A percentile compares a stretch with the other conserved stretches of the same genome.
Evolutionary conservation across 345 rosid species (phyloP).

Genomic region (Citrus trifoliata): DNA sequence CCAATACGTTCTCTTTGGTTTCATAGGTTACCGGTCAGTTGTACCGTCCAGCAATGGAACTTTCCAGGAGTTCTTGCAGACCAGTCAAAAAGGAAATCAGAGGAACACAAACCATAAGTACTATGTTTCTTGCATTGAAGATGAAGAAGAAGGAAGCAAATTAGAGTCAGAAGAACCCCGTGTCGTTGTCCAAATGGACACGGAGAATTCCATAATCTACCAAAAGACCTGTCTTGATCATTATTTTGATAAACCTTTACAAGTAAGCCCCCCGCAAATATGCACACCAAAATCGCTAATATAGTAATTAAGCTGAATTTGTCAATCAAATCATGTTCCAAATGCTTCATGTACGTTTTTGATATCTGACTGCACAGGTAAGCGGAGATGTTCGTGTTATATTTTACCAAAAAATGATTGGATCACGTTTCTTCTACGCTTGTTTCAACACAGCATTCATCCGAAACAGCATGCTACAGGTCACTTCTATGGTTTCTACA

Average conservation of each 20-base stretch:
- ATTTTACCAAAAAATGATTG: conserved; percentile 85
- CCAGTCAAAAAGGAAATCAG: conserved; percentile 57
- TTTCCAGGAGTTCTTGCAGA: conserved; percentile 66
- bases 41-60: conserved; percentile 68
- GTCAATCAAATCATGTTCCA: neutral
- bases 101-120: conserved; percentile 56
- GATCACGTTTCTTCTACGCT: conserved; percentile 81
- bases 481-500: conserved; percentile 11
- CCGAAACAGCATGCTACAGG: conserved; percentile 80
- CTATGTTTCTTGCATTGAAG: conserved; percentile 51
- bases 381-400: conserved; percentile 73
- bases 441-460: conserved; percentile 93
- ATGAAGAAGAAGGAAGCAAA: conserved; percentile 31
- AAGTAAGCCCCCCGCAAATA: conserved; percentile 34
- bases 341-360: neutral
- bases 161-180: conserved; percentile 41
- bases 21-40: conserved; percentile 58
- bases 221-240: conserved; percentile 82
- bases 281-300: neutral
- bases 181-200: conserved; percentile 89
- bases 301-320: neutral
- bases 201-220: conserved; percentile 76
- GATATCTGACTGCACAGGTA: conserved; percentile 38
- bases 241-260: conserved; percentile 66
- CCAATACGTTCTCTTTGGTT: neutral